These are phyloP conservation scores for Scedosporium apiospermum DNA, from an alignment of 2,329 filamentous ascomycete genomes.

Conservation along the genomic window DNA sequence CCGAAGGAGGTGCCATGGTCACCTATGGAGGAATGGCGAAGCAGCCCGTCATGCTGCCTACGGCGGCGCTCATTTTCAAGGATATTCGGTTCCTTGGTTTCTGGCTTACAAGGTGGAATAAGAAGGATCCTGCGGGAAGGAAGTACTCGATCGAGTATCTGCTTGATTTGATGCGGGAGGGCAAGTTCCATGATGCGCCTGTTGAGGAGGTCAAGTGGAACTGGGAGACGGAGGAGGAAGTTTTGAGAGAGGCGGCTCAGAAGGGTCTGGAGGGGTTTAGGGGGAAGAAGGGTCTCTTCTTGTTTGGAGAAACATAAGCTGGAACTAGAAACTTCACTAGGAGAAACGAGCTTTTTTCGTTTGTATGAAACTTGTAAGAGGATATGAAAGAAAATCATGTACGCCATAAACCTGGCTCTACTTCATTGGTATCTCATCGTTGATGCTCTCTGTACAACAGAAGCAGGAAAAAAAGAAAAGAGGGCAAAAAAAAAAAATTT, in stretches of 20 bases:
- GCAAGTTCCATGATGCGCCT: conserved; percentile 75
- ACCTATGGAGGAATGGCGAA: conserved; percentile 95
- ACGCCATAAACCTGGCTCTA: too few species aligned
- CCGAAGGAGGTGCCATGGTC: conserved; percentile 63
- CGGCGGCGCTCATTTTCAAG: conserved; percentile 86
- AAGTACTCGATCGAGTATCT: conserved; percentile 77
- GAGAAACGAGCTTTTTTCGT: not conserved
- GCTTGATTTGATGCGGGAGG: conserved; percentile 61
- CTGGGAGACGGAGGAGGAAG: conserved; percentile 64
- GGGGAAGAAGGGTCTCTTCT: conserved; percentile 81
- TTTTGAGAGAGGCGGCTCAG: conserved; percentile 65
- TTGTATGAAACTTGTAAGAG: too few species aligned
- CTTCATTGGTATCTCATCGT: too few species aligned
- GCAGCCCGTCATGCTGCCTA: conserved; percentile 72
- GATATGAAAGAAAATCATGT: too few species aligned
- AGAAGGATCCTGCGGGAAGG: conserved; percentile 63
- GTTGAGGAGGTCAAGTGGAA: conserved; percentile 76
- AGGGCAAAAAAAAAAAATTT: too few species aligned
- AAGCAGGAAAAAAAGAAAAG: too few species aligned
- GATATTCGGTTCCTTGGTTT: conserved; percentile 84
- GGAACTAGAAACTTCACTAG: not conserved
- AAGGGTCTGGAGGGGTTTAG: conserved; percentile 77
- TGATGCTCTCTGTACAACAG: too few species aligned
- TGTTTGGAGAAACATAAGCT: conserved; percentile 55
- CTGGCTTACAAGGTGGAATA: conserved; percentile 88